Conservation (phyloP, 2,329 filamentous ascomycete genomes). For the Cercospora berteroae region DNA sequence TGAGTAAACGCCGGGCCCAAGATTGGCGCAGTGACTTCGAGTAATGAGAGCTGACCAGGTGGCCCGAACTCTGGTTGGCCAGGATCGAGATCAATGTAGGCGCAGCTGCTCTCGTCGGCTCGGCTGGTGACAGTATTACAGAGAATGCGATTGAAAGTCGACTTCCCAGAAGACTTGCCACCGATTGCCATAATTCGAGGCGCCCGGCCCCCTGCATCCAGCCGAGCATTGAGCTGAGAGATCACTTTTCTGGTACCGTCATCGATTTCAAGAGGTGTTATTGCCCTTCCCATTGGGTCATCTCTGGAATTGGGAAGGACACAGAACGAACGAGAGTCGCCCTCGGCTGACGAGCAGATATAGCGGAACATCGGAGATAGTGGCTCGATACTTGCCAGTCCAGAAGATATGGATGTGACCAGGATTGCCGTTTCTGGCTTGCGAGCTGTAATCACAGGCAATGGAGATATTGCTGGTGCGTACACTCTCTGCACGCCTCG, state of each 20-base stretch:
- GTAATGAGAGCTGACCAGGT: slow-evolving; percentile 67
- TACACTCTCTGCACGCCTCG: slow-evolving; percentile 54
- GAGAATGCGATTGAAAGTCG: slow-evolving; percentile 67
- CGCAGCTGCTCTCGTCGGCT: slow-evolving; percentile 34
- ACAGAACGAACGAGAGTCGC: slow-evolving; percentile 34
- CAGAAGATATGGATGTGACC: slow-evolving; percentile 51
- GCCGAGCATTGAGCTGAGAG: slow-evolving; percentile 47
- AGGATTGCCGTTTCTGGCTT: slow-evolving; percentile 54
- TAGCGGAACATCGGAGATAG: slow-evolving; percentile 66
- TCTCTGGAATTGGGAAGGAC: slow-evolving; percentile 33
- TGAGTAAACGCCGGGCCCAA: slow-evolving; percentile 68
- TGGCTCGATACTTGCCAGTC: slow-evolving; percentile 54
- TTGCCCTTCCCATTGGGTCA: slow-evolving; percentile 25
- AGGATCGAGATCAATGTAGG: slow-evolving; percentile 72
- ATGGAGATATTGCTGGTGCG: slow-evolving; percentile 66
- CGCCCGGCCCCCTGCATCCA: slow-evolving; percentile 8
- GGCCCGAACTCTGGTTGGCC: slow-evolving; percentile 73
- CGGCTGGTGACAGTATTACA: slow-evolving; percentile 64
- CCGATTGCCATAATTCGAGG: slow-evolving; percentile 62
- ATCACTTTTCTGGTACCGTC: slow-evolving; percentile 29
- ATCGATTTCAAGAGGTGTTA: slow-evolving; percentile 34
- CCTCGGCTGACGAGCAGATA: slow-evolving; percentile 59
- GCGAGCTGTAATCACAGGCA: slow-evolving; percentile 61
- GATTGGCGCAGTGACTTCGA: slow-evolving; percentile 60
- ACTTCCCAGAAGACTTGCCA: slow-evolving; percentile 72